Evolutionary conservation across 495 filamentous ascomycete genomes (phyloP).

Genomic region (Clohesyomyces aquaticus): DNA sequence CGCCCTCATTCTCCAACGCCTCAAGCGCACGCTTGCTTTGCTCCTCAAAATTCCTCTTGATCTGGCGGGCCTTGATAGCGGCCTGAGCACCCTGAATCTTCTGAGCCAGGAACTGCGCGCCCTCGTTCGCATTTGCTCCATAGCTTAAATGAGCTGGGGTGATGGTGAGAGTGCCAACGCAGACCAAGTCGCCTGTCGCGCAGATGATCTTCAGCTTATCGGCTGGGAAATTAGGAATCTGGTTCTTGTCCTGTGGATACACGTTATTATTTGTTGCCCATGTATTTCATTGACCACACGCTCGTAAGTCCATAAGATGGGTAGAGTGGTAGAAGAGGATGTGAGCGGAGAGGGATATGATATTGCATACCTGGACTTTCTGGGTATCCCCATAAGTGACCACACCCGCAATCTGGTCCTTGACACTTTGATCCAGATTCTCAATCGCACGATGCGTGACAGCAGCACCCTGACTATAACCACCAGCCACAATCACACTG

Average conservation of each 20-base stretch:
- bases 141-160: constrained; percentile 55
- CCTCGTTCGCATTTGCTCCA: constrained; percentile 34
- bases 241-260: constrained; percentile 50
- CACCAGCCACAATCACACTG: constrained; percentile 30
- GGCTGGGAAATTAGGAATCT: constrained; percentile 53
- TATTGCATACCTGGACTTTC: constrained; percentile 55
- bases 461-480: constrained; percentile 59
- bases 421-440: constrained; percentile 48
- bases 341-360: background rate
- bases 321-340: background rate
- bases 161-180: constrained; percentile 56
- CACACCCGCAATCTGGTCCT: constrained; percentile 57
- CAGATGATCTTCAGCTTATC: constrained; percentile 57
- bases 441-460: constrained; percentile 57
- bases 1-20: background rate
- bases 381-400: constrained; percentile 63
- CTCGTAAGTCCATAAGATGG: background rate
- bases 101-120: constrained; percentile 26
- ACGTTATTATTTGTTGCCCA: too few species aligned
- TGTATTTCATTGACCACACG: background rate
- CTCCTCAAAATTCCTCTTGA: constrained; percentile 12
- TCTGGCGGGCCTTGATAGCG: constrained; percentile 29
- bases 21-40: background rate
- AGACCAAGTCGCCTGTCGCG: constrained; percentile 57
- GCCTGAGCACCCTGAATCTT: constrained; percentile 28